Conservation (phyloP, 805 yeast species). For the Teunomyces barrocoloradensis region DNA sequence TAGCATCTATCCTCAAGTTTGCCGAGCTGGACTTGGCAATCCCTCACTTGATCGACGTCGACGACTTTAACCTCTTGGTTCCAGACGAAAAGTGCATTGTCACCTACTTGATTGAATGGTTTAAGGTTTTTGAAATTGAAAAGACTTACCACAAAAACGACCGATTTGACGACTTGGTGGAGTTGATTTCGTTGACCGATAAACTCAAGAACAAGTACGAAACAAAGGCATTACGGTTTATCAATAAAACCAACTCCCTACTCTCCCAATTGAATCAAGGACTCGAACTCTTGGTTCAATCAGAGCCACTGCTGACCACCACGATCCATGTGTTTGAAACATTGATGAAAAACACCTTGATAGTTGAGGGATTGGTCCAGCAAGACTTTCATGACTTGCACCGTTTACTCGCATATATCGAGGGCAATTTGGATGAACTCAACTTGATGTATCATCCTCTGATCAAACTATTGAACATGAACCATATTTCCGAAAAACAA, state of each 20-base stretch:
- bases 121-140: slow-evolving; percentile 35
- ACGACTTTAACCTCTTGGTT: slow-evolving; percentile 46
- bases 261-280: slow-evolving; percentile 4
- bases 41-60: slow-evolving; percentile 51
- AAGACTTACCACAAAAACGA: not conserved
- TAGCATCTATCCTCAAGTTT: slow-evolving; percentile 16
- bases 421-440: slow-evolving; percentile 14
- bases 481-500: slow-evolving; percentile 7
- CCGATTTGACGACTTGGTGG: slow-evolving; percentile 8
- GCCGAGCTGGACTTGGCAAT: slow-evolving; percentile 49
- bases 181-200: slow-evolving; percentile 11
- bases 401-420: slow-evolving; percentile 9
- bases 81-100: slow-evolving; percentile 64
- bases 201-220: slow-evolving; percentile 30
- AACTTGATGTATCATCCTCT: slow-evolving; percentile 12
- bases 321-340: not conserved
- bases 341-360: not conserved
- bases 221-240: slow-evolving; percentile 26
- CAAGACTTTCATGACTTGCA: slow-evolving; percentile 14
- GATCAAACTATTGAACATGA: slow-evolving; percentile 12
- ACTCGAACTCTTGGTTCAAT: not conserved
- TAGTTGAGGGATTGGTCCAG: slow-evolving; percentile 12
- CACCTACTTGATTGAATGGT: slow-evolving; percentile 60
- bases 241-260: slow-evolving; percentile 20
- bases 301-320: not conserved